A percentile compares a stretch with the other conserved stretches of the same genome.
phyloP scores from a whole-genome alignment of 176 grass and related monocot genomes.

The Avena sativa region DNA sequence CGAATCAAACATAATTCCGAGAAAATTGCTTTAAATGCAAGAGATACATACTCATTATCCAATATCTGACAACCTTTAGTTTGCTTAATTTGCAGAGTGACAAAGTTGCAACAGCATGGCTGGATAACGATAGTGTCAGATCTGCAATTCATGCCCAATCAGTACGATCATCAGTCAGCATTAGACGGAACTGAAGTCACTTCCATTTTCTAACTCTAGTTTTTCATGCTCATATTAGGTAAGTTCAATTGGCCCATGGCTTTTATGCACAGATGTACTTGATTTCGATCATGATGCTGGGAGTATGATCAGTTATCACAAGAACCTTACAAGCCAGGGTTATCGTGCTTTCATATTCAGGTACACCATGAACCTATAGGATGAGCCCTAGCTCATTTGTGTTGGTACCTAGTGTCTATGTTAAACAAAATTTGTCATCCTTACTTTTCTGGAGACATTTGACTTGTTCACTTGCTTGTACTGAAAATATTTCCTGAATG shows the following conservation, averaged over 20 bases:
- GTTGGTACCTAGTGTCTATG: neutral
- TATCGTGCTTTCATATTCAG: constrained; percentile 91
- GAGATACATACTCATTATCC: neutral
- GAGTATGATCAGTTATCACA: constrained; percentile 95
- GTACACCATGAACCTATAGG: constrained; percentile 40
- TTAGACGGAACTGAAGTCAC: constrained; percentile 2
- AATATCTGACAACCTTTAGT: neutral
- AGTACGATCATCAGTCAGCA: constrained; percentile 53
- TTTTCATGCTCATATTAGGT: constrained; percentile 52
- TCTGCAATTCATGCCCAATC: constrained; percentile 89
- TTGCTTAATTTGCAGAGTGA: constrained; percentile 67
- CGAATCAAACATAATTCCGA: neutral
- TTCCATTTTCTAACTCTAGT: constrained; percentile 7
- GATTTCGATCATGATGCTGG: constrained; percentile 72
- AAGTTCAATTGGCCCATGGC: constrained; percentile 66
- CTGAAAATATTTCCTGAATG: neutral
- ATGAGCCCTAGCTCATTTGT: neutral
- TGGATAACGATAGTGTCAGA: constrained; percentile 75
- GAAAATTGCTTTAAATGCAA: neutral
- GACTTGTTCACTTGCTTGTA: neutral
- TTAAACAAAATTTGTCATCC: neutral
- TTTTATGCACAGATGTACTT: constrained; percentile 59
- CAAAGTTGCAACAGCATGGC: constrained; percentile 83
- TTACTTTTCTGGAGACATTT: neutral
- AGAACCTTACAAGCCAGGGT: constrained; percentile 74